Evolutionary conservation across 345 rosid genomes (phyloP).

Genomic region (Bretschneidera sinensis): DNA sequence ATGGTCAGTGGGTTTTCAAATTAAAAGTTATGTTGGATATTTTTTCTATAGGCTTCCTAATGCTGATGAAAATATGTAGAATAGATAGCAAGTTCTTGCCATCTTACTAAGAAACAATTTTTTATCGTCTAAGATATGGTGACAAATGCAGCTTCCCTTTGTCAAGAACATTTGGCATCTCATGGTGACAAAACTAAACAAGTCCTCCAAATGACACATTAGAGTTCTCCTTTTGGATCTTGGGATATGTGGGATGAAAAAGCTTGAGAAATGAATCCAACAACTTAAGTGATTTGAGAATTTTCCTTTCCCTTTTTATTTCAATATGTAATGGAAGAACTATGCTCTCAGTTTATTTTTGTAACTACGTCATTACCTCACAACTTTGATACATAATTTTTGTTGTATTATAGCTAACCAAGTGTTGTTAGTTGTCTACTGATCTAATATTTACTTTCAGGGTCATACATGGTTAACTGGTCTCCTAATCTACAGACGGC

Average conservation of each 20-base stretch:
- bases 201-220: too few relatives aligned
- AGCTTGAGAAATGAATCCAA: background rate
- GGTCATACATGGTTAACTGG: slow-evolving; percentile 99
- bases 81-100: too few relatives aligned
- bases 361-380: background rate
- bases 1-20: too few relatives aligned
- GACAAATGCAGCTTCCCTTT: too few relatives aligned
- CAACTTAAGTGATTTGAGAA: background rate
- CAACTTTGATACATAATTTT: too few relatives aligned
- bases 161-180: too few relatives aligned
- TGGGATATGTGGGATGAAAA: background rate
- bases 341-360: background rate
- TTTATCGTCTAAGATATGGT: too few relatives aligned
- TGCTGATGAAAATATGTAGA: too few relatives aligned
- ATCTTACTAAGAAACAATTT: too few relatives aligned
- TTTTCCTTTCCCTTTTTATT: background rate
- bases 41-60: too few relatives aligned
- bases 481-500: slow-evolving; percentile 98
- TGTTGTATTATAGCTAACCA: background rate
- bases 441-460: slow-evolving; percentile 36
- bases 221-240: background rate
- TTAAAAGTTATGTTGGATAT: too few relatives aligned
- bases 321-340: background rate
- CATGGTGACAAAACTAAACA: too few relatives aligned
- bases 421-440: slow-evolving; percentile 13